Evolutionary conservation across 192 early-diverging fungal species (phyloP), one percentile per base, ranked within the genome.

Genomic region (Coemansia sp.): DNA sequence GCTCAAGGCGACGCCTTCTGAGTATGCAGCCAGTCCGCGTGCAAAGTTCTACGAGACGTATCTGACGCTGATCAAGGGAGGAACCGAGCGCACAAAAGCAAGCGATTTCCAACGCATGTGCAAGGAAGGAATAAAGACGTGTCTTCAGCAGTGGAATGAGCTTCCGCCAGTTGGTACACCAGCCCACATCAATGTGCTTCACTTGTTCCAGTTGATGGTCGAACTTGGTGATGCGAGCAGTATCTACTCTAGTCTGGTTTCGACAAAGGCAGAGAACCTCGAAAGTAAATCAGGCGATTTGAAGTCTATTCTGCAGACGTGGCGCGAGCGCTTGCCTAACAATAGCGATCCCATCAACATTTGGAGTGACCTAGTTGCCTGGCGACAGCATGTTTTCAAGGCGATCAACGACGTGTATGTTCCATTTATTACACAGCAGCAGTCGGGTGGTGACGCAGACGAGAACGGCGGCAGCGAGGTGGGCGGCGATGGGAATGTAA

Each of bases 281-380:
- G 95, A 98, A 50, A 76, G 72, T 65, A 92, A 93, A 68, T 91
- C 93, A 14, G 87, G 88, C 59, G 96, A 98, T 53, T 78, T 99
- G 32, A 98, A 98, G 71, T 89, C 89, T 40, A 88, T 92, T 19
- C 77, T 99, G 19, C 87, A 90, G 61, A 98, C 94, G 5, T 99
- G 98, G 98, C 84, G 97, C 66, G 98, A 99, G 67, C 87, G 98
- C 13, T 81, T 99, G 48, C 98, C 98, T 12, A 98, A 97, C 73
- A 85, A 86, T 44, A 97, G 95, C 93, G 97, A 98, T 70, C 95
- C 97, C 68, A 99, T 99, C 75, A 92, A 92, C 62, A 85, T 99
- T 8, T 99, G 98, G 98, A 96, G 94, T 69, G 94, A 98, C 65
- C 71, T 99, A 53, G 94, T 99, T 6, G 92, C 95, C 10, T 99